phyloP scores from a whole-genome alignment of 2,329 filamentous ascomycete genomes.

The Trichoderma harzianum region DNA sequence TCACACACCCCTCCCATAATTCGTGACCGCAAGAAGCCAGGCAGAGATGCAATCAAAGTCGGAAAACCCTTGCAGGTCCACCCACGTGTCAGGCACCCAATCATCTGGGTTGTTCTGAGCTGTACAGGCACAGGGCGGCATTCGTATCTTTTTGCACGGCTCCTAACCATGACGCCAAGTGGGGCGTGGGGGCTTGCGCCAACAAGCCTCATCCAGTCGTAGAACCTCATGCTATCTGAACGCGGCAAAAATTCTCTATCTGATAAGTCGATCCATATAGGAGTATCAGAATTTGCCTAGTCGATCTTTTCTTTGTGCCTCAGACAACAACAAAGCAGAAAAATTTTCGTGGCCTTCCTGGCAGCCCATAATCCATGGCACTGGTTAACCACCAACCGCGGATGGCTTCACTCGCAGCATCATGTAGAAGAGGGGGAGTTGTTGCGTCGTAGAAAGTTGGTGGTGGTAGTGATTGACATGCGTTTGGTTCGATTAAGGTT shows the following conservation, averaged over 20 bases:
- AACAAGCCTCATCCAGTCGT: constrained; percentile 21
- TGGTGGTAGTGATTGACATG: neutral
- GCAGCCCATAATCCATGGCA: neutral
- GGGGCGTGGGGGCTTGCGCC: constrained; percentile 19
- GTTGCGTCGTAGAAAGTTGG: neutral
- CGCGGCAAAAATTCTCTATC: constrained; percentile 14
- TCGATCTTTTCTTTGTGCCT: constrained; percentile 20
- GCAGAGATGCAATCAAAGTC: constrained; percentile 1
- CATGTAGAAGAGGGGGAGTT: neutral
- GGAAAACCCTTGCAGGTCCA: constrained; percentile 19
- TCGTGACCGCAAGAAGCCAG: neutral
- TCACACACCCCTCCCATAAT: neutral
- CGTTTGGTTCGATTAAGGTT: constrained; percentile 9
- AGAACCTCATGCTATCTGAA: constrained; percentile 18
- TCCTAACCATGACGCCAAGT: constrained; percentile 16
- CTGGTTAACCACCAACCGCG: neutral
- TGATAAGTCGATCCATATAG: constrained; percentile 20
- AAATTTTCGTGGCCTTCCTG: constrained; percentile 14
- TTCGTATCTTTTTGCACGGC: constrained; percentile 15
- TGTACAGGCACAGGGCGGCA: neutral
- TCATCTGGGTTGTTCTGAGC: constrained; percentile 1
- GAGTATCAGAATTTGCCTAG: constrained; percentile 7
- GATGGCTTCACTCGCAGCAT: neutral
- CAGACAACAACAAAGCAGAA: constrained; percentile 22
- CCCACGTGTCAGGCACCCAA: constrained; percentile 24